phyloP scores from a whole-genome alignment of 1,284 basidiomycete genomes.

The Cutaneotrichosporon sp. region DNA sequence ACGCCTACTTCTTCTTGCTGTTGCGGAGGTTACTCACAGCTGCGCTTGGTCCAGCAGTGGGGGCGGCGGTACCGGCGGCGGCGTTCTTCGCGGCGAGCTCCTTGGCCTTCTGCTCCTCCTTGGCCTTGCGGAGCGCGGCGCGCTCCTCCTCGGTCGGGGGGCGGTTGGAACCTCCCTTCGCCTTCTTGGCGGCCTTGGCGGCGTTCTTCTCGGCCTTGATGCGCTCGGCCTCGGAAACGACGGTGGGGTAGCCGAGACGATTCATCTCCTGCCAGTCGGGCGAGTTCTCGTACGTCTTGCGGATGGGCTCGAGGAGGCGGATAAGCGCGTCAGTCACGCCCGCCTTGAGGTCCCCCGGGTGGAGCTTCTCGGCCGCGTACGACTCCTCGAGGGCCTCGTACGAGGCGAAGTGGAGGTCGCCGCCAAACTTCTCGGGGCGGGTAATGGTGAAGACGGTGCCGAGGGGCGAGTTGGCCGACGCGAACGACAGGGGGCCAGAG shows the following conservation, averaged over 20 bases:
- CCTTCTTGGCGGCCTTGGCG: slow-evolving; percentile 18
- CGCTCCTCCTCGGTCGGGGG: slow-evolving; percentile 52
- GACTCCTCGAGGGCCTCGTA: slow-evolving; percentile 73
- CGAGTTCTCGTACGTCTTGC: slow-evolving; percentile 70
- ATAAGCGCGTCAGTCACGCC: slow-evolving; percentile 76
- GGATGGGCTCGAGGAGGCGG: slow-evolving; percentile 78
- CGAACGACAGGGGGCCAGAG: slow-evolving; percentile 60
- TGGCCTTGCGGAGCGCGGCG: slow-evolving; percentile 40
- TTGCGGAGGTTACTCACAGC: slow-evolving; percentile 3
- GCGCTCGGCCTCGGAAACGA: slow-evolving; percentile 23
- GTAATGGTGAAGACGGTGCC: slow-evolving; percentile 81
- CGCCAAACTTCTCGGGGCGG: slow-evolving; percentile 80
- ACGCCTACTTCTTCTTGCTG: background rate
- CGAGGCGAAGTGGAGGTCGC: slow-evolving; percentile 70
- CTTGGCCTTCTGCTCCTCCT: slow-evolving; percentile 49
- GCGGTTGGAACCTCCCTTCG: slow-evolving; percentile 27
- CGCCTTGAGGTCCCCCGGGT: slow-evolving; percentile 88
- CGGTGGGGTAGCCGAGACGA: slow-evolving; percentile 74
- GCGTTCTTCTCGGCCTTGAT: slow-evolving; percentile 37
- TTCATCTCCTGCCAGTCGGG: slow-evolving; percentile 81
- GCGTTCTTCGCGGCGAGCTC: slow-evolving; percentile 41
- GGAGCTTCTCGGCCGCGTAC: slow-evolving; percentile 74
- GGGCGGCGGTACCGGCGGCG: slow-evolving; percentile 12
- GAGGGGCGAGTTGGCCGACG: slow-evolving; percentile 67
- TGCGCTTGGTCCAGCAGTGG: slow-evolving; percentile 9